A percentile compares a stretch with the other conserved stretches of the same genome.
These are phyloP conservation scores for Annulohypoxylon bovei DNA, from an alignment of 495 filamentous ascomycete genomes.

Conservation along the genomic window DNA sequence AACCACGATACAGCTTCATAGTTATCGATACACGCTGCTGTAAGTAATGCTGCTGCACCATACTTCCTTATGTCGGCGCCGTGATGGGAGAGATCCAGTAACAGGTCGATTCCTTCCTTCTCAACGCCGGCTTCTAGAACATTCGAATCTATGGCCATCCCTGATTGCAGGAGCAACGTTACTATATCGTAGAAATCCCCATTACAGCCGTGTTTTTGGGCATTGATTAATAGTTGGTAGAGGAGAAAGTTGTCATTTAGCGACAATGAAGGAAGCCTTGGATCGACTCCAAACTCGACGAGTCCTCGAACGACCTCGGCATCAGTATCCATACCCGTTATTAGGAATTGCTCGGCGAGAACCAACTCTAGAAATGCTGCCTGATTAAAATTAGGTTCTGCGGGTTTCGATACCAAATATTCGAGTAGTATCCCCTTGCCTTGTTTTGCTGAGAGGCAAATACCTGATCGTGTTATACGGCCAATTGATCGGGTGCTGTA, in stretches of 20 bases:
- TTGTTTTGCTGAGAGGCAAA: slow-evolving; percentile 27
- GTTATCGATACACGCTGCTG: slow-evolving; percentile 25
- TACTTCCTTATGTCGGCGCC: slow-evolving; percentile 2
- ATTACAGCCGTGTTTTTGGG: background rate
- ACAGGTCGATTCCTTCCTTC: background rate
- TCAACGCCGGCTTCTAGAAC: slow-evolving; percentile 11
- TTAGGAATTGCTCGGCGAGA: slow-evolving; percentile 29
- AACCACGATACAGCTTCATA: slow-evolving; percentile 32
- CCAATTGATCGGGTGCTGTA: slow-evolving; percentile 1
- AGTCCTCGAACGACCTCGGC: slow-evolving; percentile 15
- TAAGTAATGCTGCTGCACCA: slow-evolving; percentile 20
- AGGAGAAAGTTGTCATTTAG: slow-evolving; percentile 6
- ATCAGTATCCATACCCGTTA: background rate
- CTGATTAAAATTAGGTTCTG: background rate
- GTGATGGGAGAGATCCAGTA: background rate
- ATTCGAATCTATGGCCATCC: background rate
- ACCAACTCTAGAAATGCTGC: slow-evolving; percentile 29
- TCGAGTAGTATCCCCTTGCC: slow-evolving; percentile 7
- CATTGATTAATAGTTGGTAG: background rate
- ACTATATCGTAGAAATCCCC: background rate
- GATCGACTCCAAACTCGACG: slow-evolving; percentile 27
- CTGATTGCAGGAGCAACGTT: background rate
- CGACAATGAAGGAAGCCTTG: slow-evolving; percentile 6
- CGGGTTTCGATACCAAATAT: slow-evolving; percentile 21
- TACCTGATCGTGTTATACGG: slow-evolving; percentile 14